Conservation (phyloP, 441 rosid genomes). For the Populus hybrid region DNA sequence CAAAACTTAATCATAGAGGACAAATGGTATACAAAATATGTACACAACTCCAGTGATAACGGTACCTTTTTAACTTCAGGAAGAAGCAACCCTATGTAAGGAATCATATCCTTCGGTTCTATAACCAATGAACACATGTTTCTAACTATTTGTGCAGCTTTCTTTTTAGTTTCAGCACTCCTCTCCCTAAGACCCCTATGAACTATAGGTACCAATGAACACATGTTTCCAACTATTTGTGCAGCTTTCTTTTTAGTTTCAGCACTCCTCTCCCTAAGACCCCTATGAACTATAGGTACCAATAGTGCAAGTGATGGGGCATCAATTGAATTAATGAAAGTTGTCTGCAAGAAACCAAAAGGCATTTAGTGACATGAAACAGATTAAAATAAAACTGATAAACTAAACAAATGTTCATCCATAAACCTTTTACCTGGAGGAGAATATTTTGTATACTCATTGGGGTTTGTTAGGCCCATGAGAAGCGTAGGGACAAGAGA, state of each 20-base stretch:
- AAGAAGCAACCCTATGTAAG: too few relatives aligned
- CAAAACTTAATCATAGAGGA: too few relatives aligned
- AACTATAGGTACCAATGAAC: conserved; percentile 8
- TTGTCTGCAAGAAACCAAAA: conserved; percentile 64
- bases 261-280: conserved; percentile 96
- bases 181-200: too few relatives aligned
- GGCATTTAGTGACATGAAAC: conserved; percentile 14
- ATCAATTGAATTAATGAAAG: conserved; percentile 93
- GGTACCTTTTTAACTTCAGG: too few relatives aligned
- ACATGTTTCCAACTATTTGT: conserved; percentile 86
- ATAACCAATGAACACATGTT: conserved; percentile 22
- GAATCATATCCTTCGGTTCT: too few relatives aligned
- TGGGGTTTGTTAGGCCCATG: conserved; percentile 94
- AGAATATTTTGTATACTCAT: conserved; percentile 89
- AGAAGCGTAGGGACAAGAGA: conserved; percentile 98
- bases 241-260: conserved; percentile 99
- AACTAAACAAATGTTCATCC: conserved; percentile 17
- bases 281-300: conserved; percentile 99
- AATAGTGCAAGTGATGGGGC: conserved; percentile 97
- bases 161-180: too few relatives aligned
- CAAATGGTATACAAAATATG: too few relatives aligned
- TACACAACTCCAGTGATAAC: too few relatives aligned
- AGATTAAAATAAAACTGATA: conserved; percentile 1
- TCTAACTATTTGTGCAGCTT: conserved; percentile 41
- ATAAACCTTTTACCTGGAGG: conserved; percentile 73